Evolutionary conservation across 208 protist genomes (phyloP), one percentile per base, ranked within the genome.

Genomic region (Angomonas ambiguus): DNA sequence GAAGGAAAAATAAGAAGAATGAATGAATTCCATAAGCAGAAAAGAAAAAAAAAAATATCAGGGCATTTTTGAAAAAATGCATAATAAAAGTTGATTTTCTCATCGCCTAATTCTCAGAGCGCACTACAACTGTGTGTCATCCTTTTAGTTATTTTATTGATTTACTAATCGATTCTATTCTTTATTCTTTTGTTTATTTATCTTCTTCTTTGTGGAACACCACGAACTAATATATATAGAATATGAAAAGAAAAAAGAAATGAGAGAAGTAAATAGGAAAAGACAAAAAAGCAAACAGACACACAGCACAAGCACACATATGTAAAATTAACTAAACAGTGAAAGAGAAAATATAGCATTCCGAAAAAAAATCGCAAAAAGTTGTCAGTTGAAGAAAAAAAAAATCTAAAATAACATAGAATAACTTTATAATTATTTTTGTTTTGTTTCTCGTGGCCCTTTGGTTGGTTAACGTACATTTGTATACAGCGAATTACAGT

Each of bases 231-330:
- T 33, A 63, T n/a, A n/a, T n/a, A n/a, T n/a, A n/a, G n/a, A n/a
- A n/a, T n/a, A n/a, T n/a, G n/a, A n/a, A n/a, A n/a, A n/a, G n/a
- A n/a, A n/a, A n/a, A n/a, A n/a, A n/a, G n/a, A n/a, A n/a, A n/a
- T n/a, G 31, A 3, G 58, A 63, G 25, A 63, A 48, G 20, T 28
- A 45, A 42, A 45, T 8, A 22, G 49, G 27, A 25, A 72, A 72
- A 67, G 57, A 72, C 57, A 72, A 30, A 25, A 57, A 33, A 35
- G 38, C 38, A 48, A 18, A n/a, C n/a, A n/a, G n/a, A n/a, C n/a
- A n/a, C n/a, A n/a, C n/a, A n/a, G n/a, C n/a, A n/a, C n/a, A n/a
- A n/a, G n/a, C n/a, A n/a, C n/a, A n/a, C n/a, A n/a, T n/a, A 48
- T 48, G 38, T 18, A 48, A 48, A 20, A 48, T 48, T 48, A 48